Conservation (phyloP, 139 green algal genomes). For the Ettlia oleoabundans region DNA sequence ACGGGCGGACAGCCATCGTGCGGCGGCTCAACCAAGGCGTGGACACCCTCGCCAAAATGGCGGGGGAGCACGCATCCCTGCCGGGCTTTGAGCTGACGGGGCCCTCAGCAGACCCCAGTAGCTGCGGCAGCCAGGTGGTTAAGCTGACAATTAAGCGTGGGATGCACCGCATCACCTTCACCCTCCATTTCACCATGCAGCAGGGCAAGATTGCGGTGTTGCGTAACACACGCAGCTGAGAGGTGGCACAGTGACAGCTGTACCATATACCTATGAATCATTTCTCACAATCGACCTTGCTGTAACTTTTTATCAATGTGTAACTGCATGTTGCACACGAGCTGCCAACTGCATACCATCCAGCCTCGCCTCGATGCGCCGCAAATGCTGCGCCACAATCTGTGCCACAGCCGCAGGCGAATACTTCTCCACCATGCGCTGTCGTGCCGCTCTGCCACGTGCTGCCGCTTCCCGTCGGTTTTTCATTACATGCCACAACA, state of each 20-base stretch:
- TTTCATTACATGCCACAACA: constrained; percentile 57
- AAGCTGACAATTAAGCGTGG: constrained; percentile 23
- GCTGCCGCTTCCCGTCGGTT: constrained; percentile 49
- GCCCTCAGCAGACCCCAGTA: not conserved
- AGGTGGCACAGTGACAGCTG: not conserved
- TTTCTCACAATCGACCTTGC: not conserved
- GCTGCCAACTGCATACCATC: not conserved
- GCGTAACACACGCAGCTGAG: constrained; percentile 22
- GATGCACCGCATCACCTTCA: constrained; percentile 29
- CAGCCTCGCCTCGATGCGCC: constrained; percentile 48
- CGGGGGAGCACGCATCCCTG: constrained; percentile 31
- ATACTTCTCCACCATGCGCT: constrained; percentile 59
- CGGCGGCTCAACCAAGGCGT: constrained; percentile 43
- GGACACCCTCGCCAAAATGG: constrained; percentile 37
- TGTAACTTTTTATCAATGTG: no score
- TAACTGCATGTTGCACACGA: not conserved
- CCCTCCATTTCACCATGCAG: constrained; percentile 30
- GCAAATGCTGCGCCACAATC: constrained; percentile 51
- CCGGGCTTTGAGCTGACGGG: constrained; percentile 27
- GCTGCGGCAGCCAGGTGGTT: not conserved
- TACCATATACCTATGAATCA: not conserved
- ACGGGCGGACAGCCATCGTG: constrained; percentile 43
- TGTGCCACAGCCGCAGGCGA: constrained; percentile 54
- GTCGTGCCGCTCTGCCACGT: constrained; percentile 44
- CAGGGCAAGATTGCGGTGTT: constrained; percentile 29